These are phyloP conservation scores for Scheffersomyces lignicola DNA, from an alignment of 1,139 yeast species.

Conservation along the genomic window DNA sequence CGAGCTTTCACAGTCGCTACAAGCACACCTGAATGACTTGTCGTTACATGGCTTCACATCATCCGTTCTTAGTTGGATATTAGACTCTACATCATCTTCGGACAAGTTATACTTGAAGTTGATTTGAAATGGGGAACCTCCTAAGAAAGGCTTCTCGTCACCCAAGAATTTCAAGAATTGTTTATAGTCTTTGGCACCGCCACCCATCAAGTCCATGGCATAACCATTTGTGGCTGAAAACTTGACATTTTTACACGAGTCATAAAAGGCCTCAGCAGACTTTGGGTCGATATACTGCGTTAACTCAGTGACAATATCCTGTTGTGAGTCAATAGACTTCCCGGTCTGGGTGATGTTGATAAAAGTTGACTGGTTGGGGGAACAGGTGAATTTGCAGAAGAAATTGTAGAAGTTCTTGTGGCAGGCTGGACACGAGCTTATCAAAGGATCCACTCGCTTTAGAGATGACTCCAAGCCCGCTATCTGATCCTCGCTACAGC, in stretches of 20 bases:
- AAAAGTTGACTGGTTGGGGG: slow-evolving; percentile 78
- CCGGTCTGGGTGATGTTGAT: slow-evolving; percentile 63
- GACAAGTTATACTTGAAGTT: slow-evolving; percentile 56
- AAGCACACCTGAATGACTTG: slow-evolving; percentile 73
- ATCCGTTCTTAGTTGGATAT: slow-evolving; percentile 26
- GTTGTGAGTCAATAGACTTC: slow-evolving; percentile 50
- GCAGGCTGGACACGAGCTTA: slow-evolving; percentile 95
- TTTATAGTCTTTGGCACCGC: slow-evolving; percentile 78
- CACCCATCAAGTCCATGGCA: slow-evolving; percentile 97
- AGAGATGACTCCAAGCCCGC: slow-evolving; percentile 47
- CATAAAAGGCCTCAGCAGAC: slow-evolving; percentile 66
- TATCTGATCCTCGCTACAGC: slow-evolving; percentile 43
- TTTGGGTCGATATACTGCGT: slow-evolving; percentile 59
- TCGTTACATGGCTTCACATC: slow-evolving; percentile 60
- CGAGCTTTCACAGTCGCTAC: slow-evolving; percentile 81
- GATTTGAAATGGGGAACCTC: slow-evolving; percentile 95
- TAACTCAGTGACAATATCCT: slow-evolving; percentile 69
- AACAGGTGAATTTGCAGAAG: slow-evolving; percentile 89
- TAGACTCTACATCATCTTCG: slow-evolving; percentile 19
- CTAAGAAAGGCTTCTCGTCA: slow-evolving; percentile 88
- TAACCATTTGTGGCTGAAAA: slow-evolving; percentile 94
- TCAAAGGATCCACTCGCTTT: slow-evolving; percentile 72
- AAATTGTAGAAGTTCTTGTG: slow-evolving; percentile 78
- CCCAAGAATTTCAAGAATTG: slow-evolving; percentile 86
- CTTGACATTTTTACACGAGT: slow-evolving; percentile 86